Evolutionary conservation across 2,329 filamentous ascomycete genomes (phyloP).

Genomic region (Trichoderma oligosporum): DNA sequence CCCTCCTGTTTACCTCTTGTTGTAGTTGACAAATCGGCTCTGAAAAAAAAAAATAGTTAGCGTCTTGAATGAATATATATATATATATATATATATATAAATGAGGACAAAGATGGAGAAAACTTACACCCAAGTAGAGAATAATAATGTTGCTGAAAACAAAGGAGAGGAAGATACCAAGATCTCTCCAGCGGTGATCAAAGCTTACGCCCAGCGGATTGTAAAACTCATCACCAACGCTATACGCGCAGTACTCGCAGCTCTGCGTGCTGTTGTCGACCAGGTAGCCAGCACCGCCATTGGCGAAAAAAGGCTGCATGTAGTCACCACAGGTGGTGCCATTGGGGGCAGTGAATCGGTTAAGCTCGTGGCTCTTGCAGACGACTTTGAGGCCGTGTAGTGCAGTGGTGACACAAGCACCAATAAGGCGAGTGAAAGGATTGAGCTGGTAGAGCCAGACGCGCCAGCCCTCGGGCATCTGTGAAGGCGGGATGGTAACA

Average conservation of each 20-base stretch:
- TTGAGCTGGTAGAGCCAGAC: slow-evolving; percentile 79
- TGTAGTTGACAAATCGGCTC: slow-evolving; percentile 53
- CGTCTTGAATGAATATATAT: slow-evolving; percentile 5
- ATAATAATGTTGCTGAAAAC: slow-evolving; percentile 72
- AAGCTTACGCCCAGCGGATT: slow-evolving; percentile 62
- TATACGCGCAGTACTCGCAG: slow-evolving; percentile 81
- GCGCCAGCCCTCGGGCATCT: slow-evolving; percentile 76
- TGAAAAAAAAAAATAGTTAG: slow-evolving; percentile 26
- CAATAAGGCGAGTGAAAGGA: slow-evolving; percentile 77
- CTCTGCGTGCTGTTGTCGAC: slow-evolving; percentile 59
- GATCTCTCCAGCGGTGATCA: slow-evolving; percentile 70
- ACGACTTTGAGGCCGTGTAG: slow-evolving; percentile 61
- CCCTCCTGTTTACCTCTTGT: slow-evolving; percentile 40
- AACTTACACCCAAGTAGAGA: slow-evolving; percentile 50
- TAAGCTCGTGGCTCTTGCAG: slow-evolving; percentile 61
- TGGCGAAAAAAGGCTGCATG: slow-evolving; percentile 66
- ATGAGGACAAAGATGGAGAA: not conserved
- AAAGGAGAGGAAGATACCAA: slow-evolving; percentile 75
- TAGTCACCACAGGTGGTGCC: slow-evolving; percentile 70
- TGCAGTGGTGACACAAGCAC: slow-evolving; percentile 75
- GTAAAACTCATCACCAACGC: slow-evolving; percentile 78
- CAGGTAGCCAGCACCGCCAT: slow-evolving; percentile 69
- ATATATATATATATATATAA: too few relatives aligned
- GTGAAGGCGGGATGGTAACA: slow-evolving; percentile 72
- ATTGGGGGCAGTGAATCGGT: slow-evolving; percentile 61